These are phyloP conservation scores for Ajuga reptans DNA, from an alignment of 305 asterid genomes.

Conservation along the genomic window DNA sequence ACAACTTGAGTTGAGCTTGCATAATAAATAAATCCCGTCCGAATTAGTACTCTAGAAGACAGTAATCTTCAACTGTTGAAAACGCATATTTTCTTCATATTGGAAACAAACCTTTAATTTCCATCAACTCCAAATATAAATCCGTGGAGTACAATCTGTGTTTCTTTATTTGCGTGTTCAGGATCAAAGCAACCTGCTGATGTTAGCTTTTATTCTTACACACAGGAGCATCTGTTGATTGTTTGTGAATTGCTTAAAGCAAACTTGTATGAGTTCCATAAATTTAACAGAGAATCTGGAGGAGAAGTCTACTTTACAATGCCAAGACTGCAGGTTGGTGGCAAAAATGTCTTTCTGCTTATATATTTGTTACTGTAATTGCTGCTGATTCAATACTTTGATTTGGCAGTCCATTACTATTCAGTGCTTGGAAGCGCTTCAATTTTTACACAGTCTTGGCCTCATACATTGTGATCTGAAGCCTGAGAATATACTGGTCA, in stretches of 20 bases:
- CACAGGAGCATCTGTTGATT: constrained; percentile 88
- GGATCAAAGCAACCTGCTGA: background rate
- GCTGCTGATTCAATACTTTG: constrained; percentile 20
- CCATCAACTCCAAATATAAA: background rate
- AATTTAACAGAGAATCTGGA: constrained; percentile 94
- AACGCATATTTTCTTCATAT: background rate
- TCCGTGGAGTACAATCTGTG: background rate
- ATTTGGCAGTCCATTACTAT: constrained; percentile 71
- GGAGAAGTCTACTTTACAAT: constrained; percentile 96
- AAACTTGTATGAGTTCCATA: constrained; percentile 84
- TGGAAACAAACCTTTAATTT: background rate
- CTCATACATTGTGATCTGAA: constrained; percentile 96
- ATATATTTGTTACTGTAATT: background rate
- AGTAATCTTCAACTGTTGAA: background rate
- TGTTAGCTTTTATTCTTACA: constrained; percentile 9
- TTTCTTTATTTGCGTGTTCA: constrained; percentile 10
- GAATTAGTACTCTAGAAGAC: background rate
- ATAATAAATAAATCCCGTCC: background rate
- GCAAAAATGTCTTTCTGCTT: constrained; percentile 5
- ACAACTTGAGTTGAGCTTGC: constrained; percentile 1
- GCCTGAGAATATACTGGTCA: constrained; percentile 93
- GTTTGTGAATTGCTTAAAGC: constrained; percentile 95
- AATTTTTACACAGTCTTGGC: constrained; percentile 81
- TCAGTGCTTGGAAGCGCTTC: constrained; percentile 92
- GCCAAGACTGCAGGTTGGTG: constrained; percentile 91